Evolutionary conservation across 1,139 yeast species (phyloP), one percentile per base, ranked within the genome.

Genomic region (Suhomyces bolitotheri): DNA sequence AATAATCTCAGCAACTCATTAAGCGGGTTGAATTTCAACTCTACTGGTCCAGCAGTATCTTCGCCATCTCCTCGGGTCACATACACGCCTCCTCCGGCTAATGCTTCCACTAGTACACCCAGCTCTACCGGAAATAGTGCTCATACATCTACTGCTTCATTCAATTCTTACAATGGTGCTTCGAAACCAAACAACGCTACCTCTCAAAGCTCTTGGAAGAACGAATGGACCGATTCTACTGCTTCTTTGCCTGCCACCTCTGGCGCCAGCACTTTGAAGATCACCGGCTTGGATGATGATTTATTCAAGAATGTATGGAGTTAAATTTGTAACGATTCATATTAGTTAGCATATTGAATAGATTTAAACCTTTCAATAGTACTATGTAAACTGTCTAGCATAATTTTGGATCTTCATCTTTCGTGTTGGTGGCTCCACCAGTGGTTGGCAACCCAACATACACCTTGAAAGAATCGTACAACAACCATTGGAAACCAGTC

Each of bases 401-500:
- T n/a, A n/a, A n/a, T n/a, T n/a, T n/a, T n/a, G n/a, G n/a, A n/a
- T n/a, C n/a, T n/a, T n/a, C n/a, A n/a, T n/a, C n/a, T n/a, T n/a
- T n/a, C n/a, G n/a, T n/a, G n/a, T n/a, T n/a, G n/a, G n/a, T n/a
- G n/a, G n/a, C n/a, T 34, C 86, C 82, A 46, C 90, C 92, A 19
- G 95, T 82, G 26, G 97, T 87, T 57, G 97, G 97, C 53, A 90
- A 76, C 9, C 97, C 97, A 43, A 87, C 79, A 52, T 77, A 77
- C 19, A 87, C 94, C 71, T 90, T 90, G 75, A 90, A 90, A 10
- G 96, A 83, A 64, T 90, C 97, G 67, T 90, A 90, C 45, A 90
- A 76, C 58, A 90, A 76, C 97, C 97, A 90, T 73, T 90, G 97
- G 76, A 85, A 78, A 45, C 96, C 96, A 29, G 97, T 90, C 64